Conservation (phyloP, 208 protist species). For the Trypanosoma vivax region DNA sequence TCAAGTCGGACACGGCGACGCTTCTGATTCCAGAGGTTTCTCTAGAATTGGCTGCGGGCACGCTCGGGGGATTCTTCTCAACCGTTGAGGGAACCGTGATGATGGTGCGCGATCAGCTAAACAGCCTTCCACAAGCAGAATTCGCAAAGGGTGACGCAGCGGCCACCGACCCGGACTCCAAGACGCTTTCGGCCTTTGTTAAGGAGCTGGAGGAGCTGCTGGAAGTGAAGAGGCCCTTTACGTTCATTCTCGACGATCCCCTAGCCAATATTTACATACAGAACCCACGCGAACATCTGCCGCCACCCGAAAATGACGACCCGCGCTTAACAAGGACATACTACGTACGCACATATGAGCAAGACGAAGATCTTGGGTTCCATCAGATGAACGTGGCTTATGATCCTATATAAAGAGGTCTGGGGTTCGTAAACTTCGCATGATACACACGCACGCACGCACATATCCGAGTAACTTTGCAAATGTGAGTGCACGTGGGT, state of each 20-base stretch:
- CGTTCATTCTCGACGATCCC: conserved; percentile 92
- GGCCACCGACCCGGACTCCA: conserved; percentile 27
- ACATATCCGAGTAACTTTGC: no score
- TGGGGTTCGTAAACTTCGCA: no score
- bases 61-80: conserved; percentile 92
- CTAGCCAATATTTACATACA: conserved; percentile 91
- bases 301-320: conserved; percentile 80
- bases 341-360: conserved; percentile 85
- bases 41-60: conserved; percentile 83
- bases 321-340: conserved; percentile 65
- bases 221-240: conserved; percentile 67
- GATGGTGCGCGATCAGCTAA: conserved; percentile 84
- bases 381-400: conserved; percentile 58
- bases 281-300: conserved; percentile 83
- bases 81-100: conserved; percentile 90
- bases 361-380: conserved; percentile 93
- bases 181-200: conserved; percentile 76
- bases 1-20: conserved; percentile 91
- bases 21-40: conserved; percentile 85
- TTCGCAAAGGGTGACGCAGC: conserved; percentile 75
- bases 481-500: no score
- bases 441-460: no score
- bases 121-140: conserved; percentile 65
- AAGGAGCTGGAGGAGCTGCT: conserved; percentile 70
- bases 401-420: no score